A percentile compares a stretch with the other conserved stretches of the same genome.
These are phyloP conservation scores for Gypsophila paniculata DNA, from an alignment of 179 eudicot genomes.

Conservation along the genomic window DNA sequence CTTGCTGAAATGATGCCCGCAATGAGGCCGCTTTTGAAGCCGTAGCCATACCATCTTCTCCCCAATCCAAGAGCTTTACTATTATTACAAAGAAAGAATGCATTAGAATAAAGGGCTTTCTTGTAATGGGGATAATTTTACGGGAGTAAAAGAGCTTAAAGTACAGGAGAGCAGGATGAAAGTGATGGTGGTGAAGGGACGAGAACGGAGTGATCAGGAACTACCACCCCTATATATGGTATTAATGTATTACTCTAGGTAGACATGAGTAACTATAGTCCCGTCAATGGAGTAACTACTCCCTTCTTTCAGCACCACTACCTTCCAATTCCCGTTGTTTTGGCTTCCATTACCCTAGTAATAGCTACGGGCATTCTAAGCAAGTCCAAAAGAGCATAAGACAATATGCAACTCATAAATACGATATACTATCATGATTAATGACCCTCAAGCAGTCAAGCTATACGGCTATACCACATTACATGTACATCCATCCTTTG, in stretches of 20 bases:
- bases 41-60: conserved; percentile 44
- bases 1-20: conserved; percentile 41
- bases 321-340: no score
- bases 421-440: neutral
- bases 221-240: no score
- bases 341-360: no score
- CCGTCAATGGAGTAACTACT: no score
- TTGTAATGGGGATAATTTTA: neutral
- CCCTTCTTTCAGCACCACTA: no score
- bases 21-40: conserved; percentile 33
- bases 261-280: no score
- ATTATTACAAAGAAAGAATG: neutral
- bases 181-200: no score
- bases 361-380: no score
- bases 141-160: no score
- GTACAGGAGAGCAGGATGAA: neutral
- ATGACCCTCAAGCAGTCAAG: neutral
- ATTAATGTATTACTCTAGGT: no score
- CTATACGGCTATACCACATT: neutral
- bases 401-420: neutral
- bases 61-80: conserved; percentile 51
- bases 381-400: no score
- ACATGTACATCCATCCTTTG: conserved; percentile 1
- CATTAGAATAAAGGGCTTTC: neutral
- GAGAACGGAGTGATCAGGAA: no score